Evolutionary conservation across 192 early-diverging fungal species (phyloP).

Genomic region (Bifiguratus adelaidae): DNA sequence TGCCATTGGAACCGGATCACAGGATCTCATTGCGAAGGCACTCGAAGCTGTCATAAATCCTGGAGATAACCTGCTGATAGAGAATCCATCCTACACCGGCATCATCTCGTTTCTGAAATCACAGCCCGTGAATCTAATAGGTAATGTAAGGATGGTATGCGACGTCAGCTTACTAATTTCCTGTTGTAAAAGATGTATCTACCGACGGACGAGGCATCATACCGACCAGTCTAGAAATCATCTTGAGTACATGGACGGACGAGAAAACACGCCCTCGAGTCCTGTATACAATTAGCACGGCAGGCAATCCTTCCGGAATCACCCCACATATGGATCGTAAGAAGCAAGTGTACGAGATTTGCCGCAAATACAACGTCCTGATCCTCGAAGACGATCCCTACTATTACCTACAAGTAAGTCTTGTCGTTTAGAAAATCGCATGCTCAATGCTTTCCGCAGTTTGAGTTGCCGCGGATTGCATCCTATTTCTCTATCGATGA

Average conservation of each 20-base stretch:
- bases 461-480: constrained; percentile 22
- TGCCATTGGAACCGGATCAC: constrained; percentile 37
- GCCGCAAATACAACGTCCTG: constrained; percentile 63
- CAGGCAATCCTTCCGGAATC: constrained; percentile 85
- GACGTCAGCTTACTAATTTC: neutral
- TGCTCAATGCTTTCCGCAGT: constrained; percentile 1
- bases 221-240: constrained; percentile 39
- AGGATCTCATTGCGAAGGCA: constrained; percentile 42
- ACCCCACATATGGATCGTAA: constrained; percentile 71
- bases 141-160: too few species aligned
- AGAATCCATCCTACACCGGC: constrained; percentile 40
- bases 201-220: constrained; percentile 46
- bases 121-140: constrained; percentile 30
- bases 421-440: neutral
- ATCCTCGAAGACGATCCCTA: constrained; percentile 97
- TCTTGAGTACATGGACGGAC: constrained; percentile 29
- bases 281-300: constrained; percentile 76
- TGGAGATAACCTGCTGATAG: constrained; percentile 34
- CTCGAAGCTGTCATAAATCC: constrained; percentile 37
- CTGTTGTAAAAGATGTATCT: constrained; percentile 12
- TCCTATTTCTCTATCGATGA: constrained; percentile 85
- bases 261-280: constrained; percentile 28
- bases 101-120: constrained; percentile 29
- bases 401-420: constrained; percentile 76
- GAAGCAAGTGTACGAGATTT: constrained; percentile 65